Base-by-base conservation (phyloP, 306 rosid species). In the Astragalus membranaceus region DNA sequence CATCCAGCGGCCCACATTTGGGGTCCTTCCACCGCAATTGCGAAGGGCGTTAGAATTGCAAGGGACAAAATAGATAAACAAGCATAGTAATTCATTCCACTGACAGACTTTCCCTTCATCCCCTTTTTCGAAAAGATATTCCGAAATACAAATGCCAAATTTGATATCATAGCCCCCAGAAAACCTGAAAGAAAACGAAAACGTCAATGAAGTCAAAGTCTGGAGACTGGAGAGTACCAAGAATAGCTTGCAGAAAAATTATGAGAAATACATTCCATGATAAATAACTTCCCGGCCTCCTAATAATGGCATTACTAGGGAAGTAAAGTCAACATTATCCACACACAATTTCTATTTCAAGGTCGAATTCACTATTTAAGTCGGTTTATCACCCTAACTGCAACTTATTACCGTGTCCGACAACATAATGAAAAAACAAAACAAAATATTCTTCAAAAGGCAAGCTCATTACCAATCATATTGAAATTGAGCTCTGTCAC, bases 101-200 rank as follows among this genome's bases (percentile, higher is more conserved):
- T 87, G 57, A 92, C 98, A 36, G 98, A 84, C 64, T 84, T 92
- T 69, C 98, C 98, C 70, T 87, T 92, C 98, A 92, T 92, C 60
- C 98, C 98, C 82, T 5, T 89, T 70, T 92, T 92, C 0, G 98
- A 92, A 71, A 92, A 92, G 64, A 92, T 92, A 65, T 92, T 92
- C 1, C 98, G 83, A 74, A 92, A 92, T 14, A 92, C 96, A 65
- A 92, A 92, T 15, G 96, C 98, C 84, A 92, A 68, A 75, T 92
- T 92, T 15, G 98, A 92, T 84, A 92, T 92, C 98, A 92, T 92
- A 50, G 98, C 96, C 43, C 98, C 98, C 98, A 92, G 84, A 61
- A 92, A 92, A 78, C 98, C 98, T 92, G 88, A 48, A 77, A 11
- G 88, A 48, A 77, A 11, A 64, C 35, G 12, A 42, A 23, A 62